Conservation (phyloP, 768 basidiomycete genomes). For the Royoungia palumana region DNA sequence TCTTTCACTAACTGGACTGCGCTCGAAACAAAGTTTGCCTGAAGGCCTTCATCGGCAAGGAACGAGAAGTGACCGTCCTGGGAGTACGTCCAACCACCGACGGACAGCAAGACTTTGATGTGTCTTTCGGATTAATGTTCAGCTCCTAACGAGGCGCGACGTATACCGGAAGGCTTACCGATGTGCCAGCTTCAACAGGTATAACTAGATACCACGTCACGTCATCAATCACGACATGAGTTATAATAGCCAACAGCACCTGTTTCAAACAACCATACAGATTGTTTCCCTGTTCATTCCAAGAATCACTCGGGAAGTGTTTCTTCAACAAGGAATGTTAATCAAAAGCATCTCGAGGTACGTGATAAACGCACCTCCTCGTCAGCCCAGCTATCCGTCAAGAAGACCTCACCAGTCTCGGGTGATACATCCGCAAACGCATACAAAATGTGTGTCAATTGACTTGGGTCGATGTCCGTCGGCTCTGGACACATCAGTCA, state of each 20-base stretch:
- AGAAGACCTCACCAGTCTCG: slow-evolving; percentile 54
- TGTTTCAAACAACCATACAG: slow-evolving; percentile 83
- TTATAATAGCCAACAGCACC: slow-evolving; percentile 31
- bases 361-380: slow-evolving; percentile 42
- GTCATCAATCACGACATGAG: not conserved
- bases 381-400: slow-evolving; percentile 77
- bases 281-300: slow-evolving; percentile 73
- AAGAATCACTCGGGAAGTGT: slow-evolving; percentile 69
- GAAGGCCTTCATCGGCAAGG: slow-evolving; percentile 47
- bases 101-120: slow-evolving; percentile 49
- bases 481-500: slow-evolving; percentile 45
- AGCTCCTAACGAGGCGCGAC: not conserved
- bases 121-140: slow-evolving; percentile 28
- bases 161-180: slow-evolving; percentile 27
- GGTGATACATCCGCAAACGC: slow-evolving; percentile 74
- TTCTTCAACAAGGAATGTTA: slow-evolving; percentile 40
- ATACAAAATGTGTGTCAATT: slow-evolving; percentile 76
- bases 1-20: slow-evolving; percentile 67
- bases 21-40: slow-evolving; percentile 54
- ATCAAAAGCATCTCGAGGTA: not conserved
- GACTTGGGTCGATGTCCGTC: slow-evolving; percentile 52
- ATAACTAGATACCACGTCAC: slow-evolving; percentile 26
- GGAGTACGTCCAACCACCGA: slow-evolving; percentile 70
- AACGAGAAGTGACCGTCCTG: slow-evolving; percentile 67
- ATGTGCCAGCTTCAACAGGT: slow-evolving; percentile 57